Base-by-base conservation (phyloP, 1,284 basidiomycete species). In the Mycena sp. region DNA sequence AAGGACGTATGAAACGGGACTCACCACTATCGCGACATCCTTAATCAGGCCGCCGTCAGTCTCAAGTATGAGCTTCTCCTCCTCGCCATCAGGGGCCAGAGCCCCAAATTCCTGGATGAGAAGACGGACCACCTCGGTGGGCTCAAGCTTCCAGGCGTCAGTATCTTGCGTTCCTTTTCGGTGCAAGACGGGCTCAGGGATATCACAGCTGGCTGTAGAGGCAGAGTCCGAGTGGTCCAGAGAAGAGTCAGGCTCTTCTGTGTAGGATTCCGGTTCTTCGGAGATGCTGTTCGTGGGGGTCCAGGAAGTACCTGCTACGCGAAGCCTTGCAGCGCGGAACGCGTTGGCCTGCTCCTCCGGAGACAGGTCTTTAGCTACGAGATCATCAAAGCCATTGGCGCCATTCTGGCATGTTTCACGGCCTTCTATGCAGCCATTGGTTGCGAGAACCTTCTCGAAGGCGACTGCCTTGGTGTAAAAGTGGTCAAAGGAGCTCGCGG, bases 51-150 rank as follows among this genome's bases (percentile, higher is more conserved):
- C 80, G 0, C 80, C 87, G 69, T 88, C 86, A 5, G 79, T 76
- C 69, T 89, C 87, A 2, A 84, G 74, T 5, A 91, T 63, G 10
- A 90, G 73, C 32, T 77, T 77, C 69, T 88, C 87, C 45, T 83
- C 79, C 53, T 85, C 82, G 14, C 77, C 79, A 4, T 76, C 74
- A 1, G 72, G 70, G 2, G 78, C 75, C 12, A 86, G 74, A 3
- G 80, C 67, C 0, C 81, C 83, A 61, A 87, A 85, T 68, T 88
- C 85, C 51, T 81, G 75, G 32, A 73, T 69, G 19, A 86, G 74
- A 7, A 85, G 70, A 25, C 70, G 62, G 12, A 84, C 69, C 23
- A 84, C 72, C 58, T 82, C 73, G 9, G 76, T 68, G 2, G 81
- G 76, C 23, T 78, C 69, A 17, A 81, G 70, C 48, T 72, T 75